Evolutionary conservation across 2,329 filamentous ascomycete genomes (phyloP).

Genomic region (Colletotrichum tofieldiae): DNA sequence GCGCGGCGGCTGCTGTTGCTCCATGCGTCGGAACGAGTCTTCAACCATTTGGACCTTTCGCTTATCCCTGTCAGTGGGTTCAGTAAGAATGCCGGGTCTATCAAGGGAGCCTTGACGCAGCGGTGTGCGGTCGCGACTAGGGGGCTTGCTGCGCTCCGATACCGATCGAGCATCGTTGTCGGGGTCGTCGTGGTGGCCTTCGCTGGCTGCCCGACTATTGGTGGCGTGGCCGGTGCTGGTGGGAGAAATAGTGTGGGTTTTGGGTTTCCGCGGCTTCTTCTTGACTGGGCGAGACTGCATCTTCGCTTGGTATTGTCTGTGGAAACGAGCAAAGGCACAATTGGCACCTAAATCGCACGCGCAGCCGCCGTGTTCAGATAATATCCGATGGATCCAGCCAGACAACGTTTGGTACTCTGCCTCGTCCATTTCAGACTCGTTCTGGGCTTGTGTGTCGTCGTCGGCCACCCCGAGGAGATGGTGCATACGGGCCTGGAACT

Average conservation of each 20-base stretch:
- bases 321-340: slow-evolving; percentile 76
- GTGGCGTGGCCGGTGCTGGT: slow-evolving; percentile 74
- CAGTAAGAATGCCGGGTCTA: slow-evolving; percentile 73
- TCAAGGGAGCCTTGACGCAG: slow-evolving; percentile 73
- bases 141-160: slow-evolving; percentile 74
- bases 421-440: slow-evolving; percentile 71
- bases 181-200: slow-evolving; percentile 70
- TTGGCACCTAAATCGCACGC: slow-evolving; percentile 78
- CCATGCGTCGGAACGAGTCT: slow-evolving; percentile 75
- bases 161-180: slow-evolving; percentile 69
- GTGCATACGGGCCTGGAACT: slow-evolving; percentile 67
- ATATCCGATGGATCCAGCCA: slow-evolving; percentile 77
- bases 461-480: slow-evolving; percentile 75
- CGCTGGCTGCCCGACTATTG: slow-evolving; percentile 76
- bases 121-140: slow-evolving; percentile 77
- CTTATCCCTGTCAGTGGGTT: slow-evolving; percentile 77
- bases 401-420: slow-evolving; percentile 73
- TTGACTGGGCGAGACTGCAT: slow-evolving; percentile 60
- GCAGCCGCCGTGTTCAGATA: slow-evolving; percentile 86
- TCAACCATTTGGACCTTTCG: slow-evolving; percentile 78
- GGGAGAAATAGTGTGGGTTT: slow-evolving; percentile 71
- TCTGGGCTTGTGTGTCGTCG: slow-evolving; percentile 65
- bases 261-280: slow-evolving; percentile 70
- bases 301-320: slow-evolving; percentile 69
- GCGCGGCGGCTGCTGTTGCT: slow-evolving; percentile 67